Conservation (phyloP, 1,139 yeast species). For the Sugiyamaella japonica region DNA sequence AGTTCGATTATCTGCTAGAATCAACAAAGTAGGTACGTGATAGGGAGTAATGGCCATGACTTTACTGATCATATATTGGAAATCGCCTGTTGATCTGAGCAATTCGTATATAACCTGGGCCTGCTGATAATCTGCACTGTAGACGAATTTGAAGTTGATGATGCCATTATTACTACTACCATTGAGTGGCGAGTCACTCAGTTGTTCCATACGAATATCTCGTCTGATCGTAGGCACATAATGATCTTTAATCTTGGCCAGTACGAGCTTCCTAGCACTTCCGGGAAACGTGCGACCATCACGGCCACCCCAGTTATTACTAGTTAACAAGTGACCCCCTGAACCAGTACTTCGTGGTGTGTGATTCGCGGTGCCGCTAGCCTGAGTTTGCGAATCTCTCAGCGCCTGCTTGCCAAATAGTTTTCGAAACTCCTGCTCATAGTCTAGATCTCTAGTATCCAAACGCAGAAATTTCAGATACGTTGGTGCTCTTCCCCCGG, state of each 20-base stretch:
- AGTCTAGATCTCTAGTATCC: slow-evolving; percentile 59
- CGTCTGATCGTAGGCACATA: slow-evolving; percentile 74
- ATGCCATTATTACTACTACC: slow-evolving; percentile 33
- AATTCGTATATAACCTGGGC: slow-evolving; percentile 41
- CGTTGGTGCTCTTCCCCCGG: slow-evolving; percentile 19
- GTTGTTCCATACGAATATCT: slow-evolving; percentile 62
- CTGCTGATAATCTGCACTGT: slow-evolving; percentile 32
- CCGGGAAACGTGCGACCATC: slow-evolving; percentile 76
- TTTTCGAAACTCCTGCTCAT: slow-evolving; percentile 72
- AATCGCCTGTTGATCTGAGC: slow-evolving; percentile 49
- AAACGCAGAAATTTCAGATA: slow-evolving; percentile 33
- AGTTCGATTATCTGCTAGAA: slow-evolving; percentile 73
- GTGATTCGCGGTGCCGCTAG: background rate
- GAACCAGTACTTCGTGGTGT: background rate
- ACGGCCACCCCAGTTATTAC: slow-evolving; percentile 77
- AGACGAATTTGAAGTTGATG: slow-evolving; percentile 45
- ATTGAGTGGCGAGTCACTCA: slow-evolving; percentile 16
- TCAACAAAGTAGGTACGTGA: slow-evolving; percentile 75
- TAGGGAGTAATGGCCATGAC: slow-evolving; percentile 57
- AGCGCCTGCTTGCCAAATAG: slow-evolving; percentile 57
- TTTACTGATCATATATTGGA: slow-evolving; percentile 48
- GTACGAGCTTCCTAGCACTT: slow-evolving; percentile 60
- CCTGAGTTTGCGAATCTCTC: slow-evolving; percentile 43
- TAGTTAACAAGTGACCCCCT: slow-evolving; percentile 49
- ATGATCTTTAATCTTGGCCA: slow-evolving; percentile 76